Percentiles rank a stretch among this genome's conserved stretches.
These are phyloP conservation scores for Cynanchum wilfordii DNA, from an alignment of 257 asterid species.

Conservation along the genomic window DNA sequence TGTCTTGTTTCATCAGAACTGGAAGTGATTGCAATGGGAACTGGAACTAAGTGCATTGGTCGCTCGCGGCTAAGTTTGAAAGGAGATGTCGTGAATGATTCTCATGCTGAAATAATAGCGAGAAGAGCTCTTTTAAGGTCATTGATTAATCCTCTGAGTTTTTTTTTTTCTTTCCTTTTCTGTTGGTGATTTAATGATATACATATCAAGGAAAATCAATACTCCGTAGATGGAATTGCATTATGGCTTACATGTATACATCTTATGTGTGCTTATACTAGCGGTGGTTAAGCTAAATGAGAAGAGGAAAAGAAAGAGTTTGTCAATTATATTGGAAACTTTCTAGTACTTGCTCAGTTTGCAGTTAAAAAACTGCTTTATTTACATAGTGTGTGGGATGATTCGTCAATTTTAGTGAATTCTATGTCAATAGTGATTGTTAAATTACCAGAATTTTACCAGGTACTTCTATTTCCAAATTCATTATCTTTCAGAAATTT, in stretches of 20 bases:
- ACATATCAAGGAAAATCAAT: background rate
- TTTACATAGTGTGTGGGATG: background rate
- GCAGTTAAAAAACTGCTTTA: background rate
- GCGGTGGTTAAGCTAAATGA: background rate
- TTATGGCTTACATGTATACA: background rate
- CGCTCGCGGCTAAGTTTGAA: constrained; percentile 49
- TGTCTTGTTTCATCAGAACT: constrained; percentile 34
- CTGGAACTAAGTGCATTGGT: constrained; percentile 94
- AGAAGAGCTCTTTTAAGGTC: constrained; percentile 86
- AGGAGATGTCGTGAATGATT: constrained; percentile 87
- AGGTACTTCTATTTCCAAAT: constrained; percentile 77
- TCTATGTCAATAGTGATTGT: background rate
- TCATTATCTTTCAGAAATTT: constrained; percentile 21
- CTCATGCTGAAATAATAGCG: constrained; percentile 90
- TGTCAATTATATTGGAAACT: background rate
- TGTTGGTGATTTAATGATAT: background rate
- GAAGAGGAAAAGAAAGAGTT: background rate
- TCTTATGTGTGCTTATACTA: background rate
- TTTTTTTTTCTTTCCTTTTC: background rate
- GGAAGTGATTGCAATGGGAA: constrained; percentile 77
- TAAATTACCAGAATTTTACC: constrained; percentile 17
- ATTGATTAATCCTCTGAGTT: constrained; percentile 1
- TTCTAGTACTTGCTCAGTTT: background rate
- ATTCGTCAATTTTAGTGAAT: background rate
- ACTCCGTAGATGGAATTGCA: background rate